These are phyloP conservation scores for Colletotrichum sublineola DNA, from an alignment of 2,329 filamentous ascomycete species.

Conservation along the genomic window DNA sequence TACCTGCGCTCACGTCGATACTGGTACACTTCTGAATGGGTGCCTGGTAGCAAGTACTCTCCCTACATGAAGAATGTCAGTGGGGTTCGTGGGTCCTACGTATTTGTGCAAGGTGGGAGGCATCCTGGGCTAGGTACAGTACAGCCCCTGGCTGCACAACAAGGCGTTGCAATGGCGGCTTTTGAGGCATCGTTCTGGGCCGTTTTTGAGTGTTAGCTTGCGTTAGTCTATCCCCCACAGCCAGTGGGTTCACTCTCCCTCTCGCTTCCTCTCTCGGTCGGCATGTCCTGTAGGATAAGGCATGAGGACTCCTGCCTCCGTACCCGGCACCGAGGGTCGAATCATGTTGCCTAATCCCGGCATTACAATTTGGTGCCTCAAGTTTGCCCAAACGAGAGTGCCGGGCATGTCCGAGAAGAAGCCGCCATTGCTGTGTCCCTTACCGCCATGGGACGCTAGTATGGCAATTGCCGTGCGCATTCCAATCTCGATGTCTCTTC, in stretches of 20 bases:
- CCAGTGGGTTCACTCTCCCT: background rate
- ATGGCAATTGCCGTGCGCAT: slow-evolving; percentile 10
- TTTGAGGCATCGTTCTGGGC: slow-evolving; percentile 25
- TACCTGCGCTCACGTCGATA: background rate
- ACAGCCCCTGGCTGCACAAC: background rate
- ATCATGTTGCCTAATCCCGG: background rate
- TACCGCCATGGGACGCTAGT: background rate
- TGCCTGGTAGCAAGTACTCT: background rate
- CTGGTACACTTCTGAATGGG: background rate
- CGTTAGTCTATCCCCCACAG: slow-evolving; percentile 2
- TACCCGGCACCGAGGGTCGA: slow-evolving; percentile 2
- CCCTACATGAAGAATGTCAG: background rate
- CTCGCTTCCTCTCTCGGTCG: too few species aligned
- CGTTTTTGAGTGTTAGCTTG: slow-evolving; percentile 36
- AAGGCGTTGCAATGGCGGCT: background rate
- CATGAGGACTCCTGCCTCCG: background rate
- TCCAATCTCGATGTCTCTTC: slow-evolving; percentile 12
- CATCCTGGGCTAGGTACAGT: background rate
- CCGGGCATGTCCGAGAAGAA: slow-evolving; percentile 6
- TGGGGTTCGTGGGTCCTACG: too few species aligned
- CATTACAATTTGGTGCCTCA: background rate
- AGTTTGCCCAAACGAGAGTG: background rate
- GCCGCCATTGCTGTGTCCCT: background rate
- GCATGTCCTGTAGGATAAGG: background rate
- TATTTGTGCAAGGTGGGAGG: background rate